Percentiles rank a stretch among this genome's conserved stretches.
Evolutionary conservation across 768 basidiomycete genomes (phyloP).

Genomic region (Tylopilus rubrobrunneus): DNA sequence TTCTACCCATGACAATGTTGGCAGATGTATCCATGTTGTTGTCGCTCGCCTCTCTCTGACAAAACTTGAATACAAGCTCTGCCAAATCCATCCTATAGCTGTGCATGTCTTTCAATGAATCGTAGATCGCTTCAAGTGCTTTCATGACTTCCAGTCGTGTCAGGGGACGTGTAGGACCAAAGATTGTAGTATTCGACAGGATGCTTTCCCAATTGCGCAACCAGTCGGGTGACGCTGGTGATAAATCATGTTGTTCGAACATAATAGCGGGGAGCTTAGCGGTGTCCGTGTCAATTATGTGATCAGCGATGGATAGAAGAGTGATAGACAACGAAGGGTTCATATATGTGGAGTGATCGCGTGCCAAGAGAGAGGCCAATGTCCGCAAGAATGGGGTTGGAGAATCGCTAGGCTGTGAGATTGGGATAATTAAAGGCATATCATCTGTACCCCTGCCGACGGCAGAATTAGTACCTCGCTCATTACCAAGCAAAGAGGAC

Average conservation of each 20-base stretch:
- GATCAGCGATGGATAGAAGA: conserved; percentile 62
- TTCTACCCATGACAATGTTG: conserved; percentile 45
- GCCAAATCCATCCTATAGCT: conserved; percentile 53
- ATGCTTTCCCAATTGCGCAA: conserved; percentile 61
- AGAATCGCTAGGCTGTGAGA: conserved; percentile 50
- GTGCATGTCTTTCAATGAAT: conserved; percentile 66
- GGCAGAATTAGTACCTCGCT: conserved; percentile 6
- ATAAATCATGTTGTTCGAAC: conserved; percentile 63
- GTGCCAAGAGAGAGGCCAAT: conserved; percentile 58
- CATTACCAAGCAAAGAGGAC: conserved; percentile 18
- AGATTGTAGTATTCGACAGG: conserved; percentile 45
- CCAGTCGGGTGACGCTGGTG: conserved; percentile 72
- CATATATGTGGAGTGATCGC: conserved; percentile 55
- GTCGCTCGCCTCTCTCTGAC: conserved; percentile 33
- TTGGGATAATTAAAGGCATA: conserved; percentile 45
- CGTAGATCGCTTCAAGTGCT: conserved; percentile 54
- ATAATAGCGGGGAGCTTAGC: conserved; percentile 58
- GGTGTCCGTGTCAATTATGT: conserved; percentile 67
- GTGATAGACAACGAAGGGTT: conserved; percentile 60
- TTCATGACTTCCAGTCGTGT: conserved; percentile 58
- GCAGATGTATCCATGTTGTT: conserved; percentile 23
- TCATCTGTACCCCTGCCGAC: conserved; percentile 42
- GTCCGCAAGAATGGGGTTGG: conserved; percentile 59
- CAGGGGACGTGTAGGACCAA: conserved; percentile 41
- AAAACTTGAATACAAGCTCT: conserved; percentile 54